Base-by-base conservation (phyloP, 208 protist genomes). In the Leishmania guyanensis region DNA sequence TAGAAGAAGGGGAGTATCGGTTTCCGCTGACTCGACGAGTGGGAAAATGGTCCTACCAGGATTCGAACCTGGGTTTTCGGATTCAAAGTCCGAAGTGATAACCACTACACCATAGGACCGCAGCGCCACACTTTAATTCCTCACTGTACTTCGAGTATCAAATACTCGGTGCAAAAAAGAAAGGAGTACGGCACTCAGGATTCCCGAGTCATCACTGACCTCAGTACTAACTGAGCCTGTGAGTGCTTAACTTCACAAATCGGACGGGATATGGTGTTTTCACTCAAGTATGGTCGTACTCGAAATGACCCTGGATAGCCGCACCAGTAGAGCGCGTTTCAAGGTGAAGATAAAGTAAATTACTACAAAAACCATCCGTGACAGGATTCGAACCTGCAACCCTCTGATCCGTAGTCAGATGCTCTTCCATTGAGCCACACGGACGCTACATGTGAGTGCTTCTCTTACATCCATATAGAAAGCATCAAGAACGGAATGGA, bases 321-420 rank as follows among this genome's bases (percentile, higher is more conserved):
- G 0, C 36, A 39, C 36, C 0, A 39, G 36, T 39, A 39, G 1
- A 39, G 36, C 0, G 0, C 0, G 0, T 1, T 39, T 2, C 36
- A 39, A 39, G 1, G 36, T 2, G 36, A 39, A 39, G 36, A 39
- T 0, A 2, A 2, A 2, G 36, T 39, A 39, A 39, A 39, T 1
- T 2, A 0, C 36, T 39, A 2, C 1, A 0, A 1, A 39, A 92
- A 68, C 75, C 91, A 94, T 94, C 92, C 90, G 92, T 92, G 92
- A 93, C 90, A 93, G 92, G 92, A 95, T 93, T 95, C 92, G 92
- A 95, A 95, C 92, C 92, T 95, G 90, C 90, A 93, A 93, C 90
- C 92, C 92, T 94, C 89, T 94, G 91, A 94, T 94, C 91, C 91
- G 91, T 94, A 94, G 91, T 94, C 91, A 94, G 89, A 93, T 94